Evolutionary conservation across 2,329 filamentous ascomycete genomes (phyloP).

Genomic region (Diaporthe sp.): DNA sequence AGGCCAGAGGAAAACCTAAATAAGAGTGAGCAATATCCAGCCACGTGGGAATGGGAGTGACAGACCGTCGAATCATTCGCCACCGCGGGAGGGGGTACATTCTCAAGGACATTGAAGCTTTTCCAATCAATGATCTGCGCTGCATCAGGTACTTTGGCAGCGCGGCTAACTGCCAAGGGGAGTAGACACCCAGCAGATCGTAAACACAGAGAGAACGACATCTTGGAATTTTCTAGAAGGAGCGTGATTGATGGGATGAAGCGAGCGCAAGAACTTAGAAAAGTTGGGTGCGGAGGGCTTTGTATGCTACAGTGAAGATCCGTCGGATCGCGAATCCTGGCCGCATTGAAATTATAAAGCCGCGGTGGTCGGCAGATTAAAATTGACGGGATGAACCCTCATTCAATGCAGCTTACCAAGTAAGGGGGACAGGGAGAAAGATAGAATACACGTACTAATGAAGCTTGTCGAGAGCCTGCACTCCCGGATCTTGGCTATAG

Average conservation of each 20-base stretch:
- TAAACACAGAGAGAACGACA: background rate
- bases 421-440: too few species aligned
- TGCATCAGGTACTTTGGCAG: conserved; percentile 45
- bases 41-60: background rate
- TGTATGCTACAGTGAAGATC: background rate
- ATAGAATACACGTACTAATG: background rate
- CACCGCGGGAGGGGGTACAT: conserved; percentile 52
- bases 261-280: background rate
- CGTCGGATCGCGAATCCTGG: background rate
- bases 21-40: background rate
- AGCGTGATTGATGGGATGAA: background rate
- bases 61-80: conserved; percentile 48
- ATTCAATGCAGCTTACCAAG: background rate
- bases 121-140: conserved; percentile 59
- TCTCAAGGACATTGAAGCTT: conserved; percentile 56
- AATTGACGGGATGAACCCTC: conserved; percentile 14
- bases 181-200: conserved; percentile 3
- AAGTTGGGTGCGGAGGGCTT: background rate
- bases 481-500: background rate
- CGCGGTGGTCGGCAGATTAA: background rate
- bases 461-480: background rate
- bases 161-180: background rate
- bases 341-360: conserved; percentile 4
- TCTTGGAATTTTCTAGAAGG: conserved; percentile 18
- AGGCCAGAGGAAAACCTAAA: conserved; percentile 57